phyloP scores from a whole-genome alignment of 768 basidiomycete species.

The Boletus eberwhitei region DNA sequence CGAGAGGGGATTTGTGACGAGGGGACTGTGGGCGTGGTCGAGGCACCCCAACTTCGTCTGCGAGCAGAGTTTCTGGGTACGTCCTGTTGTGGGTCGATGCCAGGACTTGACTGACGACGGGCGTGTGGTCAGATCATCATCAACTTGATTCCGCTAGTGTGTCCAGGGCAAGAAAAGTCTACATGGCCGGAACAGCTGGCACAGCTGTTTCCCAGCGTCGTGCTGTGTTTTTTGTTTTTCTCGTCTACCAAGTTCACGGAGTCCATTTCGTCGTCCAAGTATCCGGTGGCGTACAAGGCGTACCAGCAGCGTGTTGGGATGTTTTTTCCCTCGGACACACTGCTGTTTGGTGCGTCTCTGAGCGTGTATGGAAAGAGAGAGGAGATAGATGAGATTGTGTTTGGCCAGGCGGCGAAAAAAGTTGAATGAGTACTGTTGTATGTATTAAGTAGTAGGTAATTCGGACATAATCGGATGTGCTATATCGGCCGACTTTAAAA shows the following conservation, averaged over 20 bases:
- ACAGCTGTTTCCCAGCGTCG: constrained; percentile 52
- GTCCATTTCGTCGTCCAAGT: constrained; percentile 71
- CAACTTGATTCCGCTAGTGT: constrained; percentile 61
- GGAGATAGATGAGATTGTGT: constrained; percentile 42
- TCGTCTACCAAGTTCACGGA: constrained; percentile 81
- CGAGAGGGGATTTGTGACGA: constrained; percentile 78
- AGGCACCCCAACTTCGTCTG: constrained; percentile 92
- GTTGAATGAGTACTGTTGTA: neutral
- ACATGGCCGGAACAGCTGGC: constrained; percentile 28
- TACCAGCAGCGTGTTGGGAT: constrained; percentile 80
- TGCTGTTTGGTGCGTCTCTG: constrained; percentile 42
- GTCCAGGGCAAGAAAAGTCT: constrained; percentile 30
- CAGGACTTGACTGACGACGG: neutral
- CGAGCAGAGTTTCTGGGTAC: constrained; percentile 85
- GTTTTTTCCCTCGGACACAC: constrained; percentile 57
- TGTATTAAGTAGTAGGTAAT: neutral
- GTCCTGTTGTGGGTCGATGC: constrained; percentile 16
- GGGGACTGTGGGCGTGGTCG: constrained; percentile 82
- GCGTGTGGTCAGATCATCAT: constrained; percentile 52
- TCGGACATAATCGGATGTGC: constrained; percentile 14
- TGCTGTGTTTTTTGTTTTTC: constrained; percentile 69
- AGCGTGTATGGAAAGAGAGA: constrained; percentile 35
- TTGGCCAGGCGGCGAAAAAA: constrained; percentile 34
- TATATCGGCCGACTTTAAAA: constrained; percentile 9
- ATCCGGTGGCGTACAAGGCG: constrained; percentile 61